Base-by-base conservation (phyloP, 2,329 filamentous ascomycete genomes). In the Beauveria asiatica region DNA sequence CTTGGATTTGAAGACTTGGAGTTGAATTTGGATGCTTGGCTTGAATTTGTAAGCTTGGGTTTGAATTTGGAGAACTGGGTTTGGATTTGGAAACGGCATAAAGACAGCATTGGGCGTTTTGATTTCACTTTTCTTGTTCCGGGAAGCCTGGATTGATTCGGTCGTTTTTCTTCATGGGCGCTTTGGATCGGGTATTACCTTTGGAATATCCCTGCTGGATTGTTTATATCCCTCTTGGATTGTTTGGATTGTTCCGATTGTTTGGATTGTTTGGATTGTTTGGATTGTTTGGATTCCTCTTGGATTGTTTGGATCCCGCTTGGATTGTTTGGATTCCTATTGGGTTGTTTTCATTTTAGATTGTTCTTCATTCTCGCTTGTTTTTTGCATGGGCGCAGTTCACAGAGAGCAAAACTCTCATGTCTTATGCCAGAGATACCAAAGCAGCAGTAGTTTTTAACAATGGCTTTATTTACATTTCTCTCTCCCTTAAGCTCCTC, bases 401-500 rank as follows among this genome's bases (percentile, higher is more conserved):
- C 17, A 25, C 23, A 42, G 46, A 33, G 46, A 51, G 23, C 30
- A 51, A 10, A 33, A 37, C 39, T 51, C 56, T 51, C 33, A 27
- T 51, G 46, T 57, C 51, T 57, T 52, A 62, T 52, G 49, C 42
- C 45, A 44, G 37, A 62, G 57, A 62, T 62, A 62, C 61, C 51
- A 62, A 62, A 64, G 59, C 62, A 53, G 58, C 54, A 51, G 63
- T 62, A 63, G 62, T 62, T 70, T 64, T 59, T 16, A 49, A 51
- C 56, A 54, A 50, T 52, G 50, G 13, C 33, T 62, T 42, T 60
- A 56, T 62, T 49, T 56, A 60, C 50, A 62, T 53, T 55, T 54
- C 41, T 27, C 25, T 42, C 48, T n/a, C 23, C n/a, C 27, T 67
- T 64, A 65, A 67, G 65, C 59, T 27, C 33, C 25, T 23, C 46